Evolutionary conservation across 2,329 filamentous ascomycete genomes (phyloP).

Genomic region (Fusarium sp.): DNA sequence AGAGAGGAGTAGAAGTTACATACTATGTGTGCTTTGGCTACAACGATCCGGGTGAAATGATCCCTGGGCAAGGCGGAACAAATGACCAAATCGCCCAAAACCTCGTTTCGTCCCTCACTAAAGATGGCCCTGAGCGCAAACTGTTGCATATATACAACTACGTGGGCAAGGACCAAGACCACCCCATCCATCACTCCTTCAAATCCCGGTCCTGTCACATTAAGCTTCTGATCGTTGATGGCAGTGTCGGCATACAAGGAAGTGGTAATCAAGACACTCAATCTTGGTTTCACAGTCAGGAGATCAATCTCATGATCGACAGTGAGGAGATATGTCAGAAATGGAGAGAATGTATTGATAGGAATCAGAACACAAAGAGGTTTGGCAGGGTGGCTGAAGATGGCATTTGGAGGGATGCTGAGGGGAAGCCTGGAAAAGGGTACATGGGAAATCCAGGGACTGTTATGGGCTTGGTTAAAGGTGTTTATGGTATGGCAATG

Average conservation of each 20-base stretch:
- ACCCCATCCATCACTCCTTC: constrained; percentile 71
- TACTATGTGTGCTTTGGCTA: constrained; percentile 82
- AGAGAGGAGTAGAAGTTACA: constrained; percentile 72
- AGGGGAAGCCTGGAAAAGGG: constrained; percentile 18
- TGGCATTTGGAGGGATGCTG: constrained; percentile 30
- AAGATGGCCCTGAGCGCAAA: constrained; percentile 47
- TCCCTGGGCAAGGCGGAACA: constrained; percentile 78
- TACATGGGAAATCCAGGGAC: constrained; percentile 33
- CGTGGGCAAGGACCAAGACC: constrained; percentile 75
- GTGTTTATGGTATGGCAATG: constrained; percentile 16
- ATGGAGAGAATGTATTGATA: constrained; percentile 69
- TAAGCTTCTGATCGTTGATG: constrained; percentile 80
- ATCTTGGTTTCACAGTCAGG: constrained; percentile 80
- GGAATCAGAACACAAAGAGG: constrained; percentile 72
- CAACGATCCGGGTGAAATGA: constrained; percentile 79
- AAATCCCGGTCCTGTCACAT: constrained; percentile 77
- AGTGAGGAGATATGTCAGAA: constrained; percentile 65
- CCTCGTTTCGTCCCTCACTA: constrained; percentile 64
- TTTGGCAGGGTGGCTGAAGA: constrained; percentile 58
- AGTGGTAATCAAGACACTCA: constrained; percentile 86
- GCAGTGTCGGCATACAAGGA: constrained; percentile 73
- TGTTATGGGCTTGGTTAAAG: constrained; percentile 18
- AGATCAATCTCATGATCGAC: constrained; percentile 81
- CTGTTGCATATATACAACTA: constrained; percentile 73
- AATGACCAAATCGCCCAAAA: constrained; percentile 75